Evolutionary conservation across 2,329 filamentous ascomycete genomes (phyloP), one percentile per base, ranked within the genome.

Genomic region (Alternaria postmessia): DNA sequence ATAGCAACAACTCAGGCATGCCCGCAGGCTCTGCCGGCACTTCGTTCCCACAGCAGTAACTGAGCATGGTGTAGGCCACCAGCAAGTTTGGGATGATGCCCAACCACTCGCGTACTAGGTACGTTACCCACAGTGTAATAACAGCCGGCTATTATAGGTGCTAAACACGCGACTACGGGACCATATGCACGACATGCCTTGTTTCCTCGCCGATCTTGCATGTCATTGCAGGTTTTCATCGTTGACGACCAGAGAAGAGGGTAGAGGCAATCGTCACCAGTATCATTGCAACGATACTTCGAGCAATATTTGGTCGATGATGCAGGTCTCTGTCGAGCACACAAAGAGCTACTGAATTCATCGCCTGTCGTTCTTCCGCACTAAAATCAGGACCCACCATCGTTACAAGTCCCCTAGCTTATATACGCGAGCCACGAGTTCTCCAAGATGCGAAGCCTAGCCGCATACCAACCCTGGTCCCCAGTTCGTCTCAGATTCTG

Each of bases 401-500:
- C 41, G 32, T 46, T 47, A 39, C 51, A 59, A 48, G 48, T 52
- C 47, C 47, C 41, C 53, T 52, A 52, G 47, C 36, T 43, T 34
- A 28, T 34, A 36, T 34, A 44, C 51, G 36, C 41, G 28, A 44
- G 24, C 46, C 51, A 59, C 51, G 16, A 42, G 32, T 32, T 51
- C 38, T 39, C 41, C 57, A 43, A 53, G 41, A 34, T 38, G 53
- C 49, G 36, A 41, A 32, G 28, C 34, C 39, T 49, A 42, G 34
- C 16, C 39, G 52, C 42, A 51, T 60, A 44, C 30, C 26, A 36
- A 28, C 48, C 60, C 52, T 30, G 48, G 47, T 34, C 43, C 48
- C 53, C 24, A 39, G 24, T 48, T 51, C 42, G 51, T 62, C 62
- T 62, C 62, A 62, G 54, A 56, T 57, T 39, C 51, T 38, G 28